Evolutionary conservation across 371 early-diverging fungal genomes (phyloP).

Genomic region (Mucor plumbeus): DNA sequence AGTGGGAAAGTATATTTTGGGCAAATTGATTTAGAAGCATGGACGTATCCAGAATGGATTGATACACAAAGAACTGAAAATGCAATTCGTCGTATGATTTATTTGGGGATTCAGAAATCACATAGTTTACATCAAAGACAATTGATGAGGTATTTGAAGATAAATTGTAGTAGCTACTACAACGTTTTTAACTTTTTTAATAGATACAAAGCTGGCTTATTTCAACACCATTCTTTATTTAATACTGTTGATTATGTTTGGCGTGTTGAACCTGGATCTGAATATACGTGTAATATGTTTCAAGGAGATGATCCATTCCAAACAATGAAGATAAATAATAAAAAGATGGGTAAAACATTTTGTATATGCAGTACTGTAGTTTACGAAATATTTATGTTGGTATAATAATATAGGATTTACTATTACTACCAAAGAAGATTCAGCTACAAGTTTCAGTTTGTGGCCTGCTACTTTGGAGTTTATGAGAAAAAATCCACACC

Average conservation of each 20-base stretch:
- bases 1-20: conserved; percentile 45
- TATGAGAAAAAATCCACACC: conserved; percentile 40
- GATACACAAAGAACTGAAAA: conserved; percentile 41
- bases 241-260: conserved; percentile 88
- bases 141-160: conserved; percentile 25
- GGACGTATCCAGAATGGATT: conserved; percentile 56
- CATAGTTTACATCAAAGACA: conserved; percentile 33
- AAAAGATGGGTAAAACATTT: conserved; percentile 69
- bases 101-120: conserved; percentile 17
- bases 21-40: conserved; percentile 46
- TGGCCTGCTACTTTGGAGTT: conserved; percentile 70
- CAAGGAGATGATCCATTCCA: conserved; percentile 81
- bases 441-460: conserved; percentile 63
- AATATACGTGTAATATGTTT: conserved; percentile 80
- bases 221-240: conserved; percentile 81
- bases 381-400: too few relatives aligned
- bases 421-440: conserved; percentile 75
- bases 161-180: neutral
- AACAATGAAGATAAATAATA: conserved; percentile 76
- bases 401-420: conserved; percentile 46
- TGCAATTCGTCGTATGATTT: conserved; percentile 21
- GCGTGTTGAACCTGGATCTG: conserved; percentile 93
- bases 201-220: conserved; percentile 86
- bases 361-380: too few relatives aligned
- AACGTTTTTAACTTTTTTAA: neutral